Evolutionary conservation across 371 early-diverging fungal species (phyloP), one percentile per base, ranked within the genome.

Genomic region (Fennellomyces sp.): DNA sequence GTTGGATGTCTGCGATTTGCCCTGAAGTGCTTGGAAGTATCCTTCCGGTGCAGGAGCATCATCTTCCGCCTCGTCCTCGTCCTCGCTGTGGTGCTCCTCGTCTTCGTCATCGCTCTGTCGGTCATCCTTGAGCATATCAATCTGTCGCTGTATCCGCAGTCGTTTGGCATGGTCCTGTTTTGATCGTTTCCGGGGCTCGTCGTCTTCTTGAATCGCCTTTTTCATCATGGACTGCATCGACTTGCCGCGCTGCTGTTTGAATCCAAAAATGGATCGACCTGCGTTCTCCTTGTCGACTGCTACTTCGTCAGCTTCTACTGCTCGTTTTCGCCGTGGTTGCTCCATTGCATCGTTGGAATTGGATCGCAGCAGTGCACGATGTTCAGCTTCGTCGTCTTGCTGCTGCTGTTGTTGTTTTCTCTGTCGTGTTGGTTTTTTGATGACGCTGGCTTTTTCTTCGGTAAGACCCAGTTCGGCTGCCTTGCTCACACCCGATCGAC

Each of bases 1-100:
- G 73, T 94, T 87, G n/a, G 94, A 94, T 2, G 95, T 95, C 48
- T 71, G 68, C 6, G 84, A 74, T 13, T 66, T 71, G 15, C 77
- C 69, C 49, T 87, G 83, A 15, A 86, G 65, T 33, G 86, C 83
- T 65, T 88, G 85, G 64, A 94, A 94, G 65, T 92, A 93, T 29
- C 88, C 82, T 50, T 89, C 90, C 21, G 87, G 81, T 0, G 86
- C 84, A 28, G 68, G 66, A 38, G 52, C 61, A 7, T 72, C 59
- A 33, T 71, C 63, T 36, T 70, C 68, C 3, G 51, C 54, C 3
- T 74, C 61, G 12, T 60, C 74, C 0, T 70, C 68, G 19, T 76
- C 78, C 0, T 68, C 71, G 1, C 69, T 68, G 17, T 66, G 65
- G 23, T 68, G 73, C 39, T 66, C 65, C 15, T 56, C 61, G 23